Evolutionary conservation across 495 filamentous ascomycete species (phyloP), one percentile per base, ranked within the genome.

Genomic region (Cercophora scortea): DNA sequence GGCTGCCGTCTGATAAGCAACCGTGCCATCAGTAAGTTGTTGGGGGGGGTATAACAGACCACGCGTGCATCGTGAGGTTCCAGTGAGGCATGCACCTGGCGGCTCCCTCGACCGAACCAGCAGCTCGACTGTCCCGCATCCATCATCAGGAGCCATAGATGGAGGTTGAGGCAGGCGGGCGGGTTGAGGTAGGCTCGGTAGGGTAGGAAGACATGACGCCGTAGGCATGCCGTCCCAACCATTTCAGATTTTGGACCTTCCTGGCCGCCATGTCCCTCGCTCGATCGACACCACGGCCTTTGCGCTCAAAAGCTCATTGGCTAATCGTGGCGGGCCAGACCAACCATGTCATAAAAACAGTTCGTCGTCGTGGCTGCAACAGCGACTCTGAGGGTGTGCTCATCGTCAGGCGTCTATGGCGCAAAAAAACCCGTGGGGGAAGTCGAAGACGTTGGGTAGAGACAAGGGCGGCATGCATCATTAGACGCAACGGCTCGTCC

Each of bases 361-460:
- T 47, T 52, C 52, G 51, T 47, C 53, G 42, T 43, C 49, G 44
- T 51, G 47, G 47, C 17, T 50, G 51, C 51, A 50, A 58, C 36
- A 42, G 36, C 40, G 42, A 54, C 50, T 39, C 38, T 19, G 57
- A 51, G 53, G 53, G 59, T 59, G 56, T 55, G 51, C 49, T 57
- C 50, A 59, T 53, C 51, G 39, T 64, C 56, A 55, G 61, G 61
- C 58, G 56, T 55, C 57, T 60, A 57, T 58, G 52, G 51, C 47
- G 43, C 19, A 46, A 11, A 13, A 13, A 38, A 38, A 7, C 10
- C 36, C 10, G 36, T 11, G 36, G 36, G 36, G 10, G 51, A 15
- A 43, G 60, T 33, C 50, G 58, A 59, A 55, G 56, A 52, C 53
- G 61, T 66, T 66, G 63, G 61, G 63, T 64, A 58, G 40, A 50